Conservation (phyloP, 1,139 yeast species). For the Kodamaea suecica region DNA sequence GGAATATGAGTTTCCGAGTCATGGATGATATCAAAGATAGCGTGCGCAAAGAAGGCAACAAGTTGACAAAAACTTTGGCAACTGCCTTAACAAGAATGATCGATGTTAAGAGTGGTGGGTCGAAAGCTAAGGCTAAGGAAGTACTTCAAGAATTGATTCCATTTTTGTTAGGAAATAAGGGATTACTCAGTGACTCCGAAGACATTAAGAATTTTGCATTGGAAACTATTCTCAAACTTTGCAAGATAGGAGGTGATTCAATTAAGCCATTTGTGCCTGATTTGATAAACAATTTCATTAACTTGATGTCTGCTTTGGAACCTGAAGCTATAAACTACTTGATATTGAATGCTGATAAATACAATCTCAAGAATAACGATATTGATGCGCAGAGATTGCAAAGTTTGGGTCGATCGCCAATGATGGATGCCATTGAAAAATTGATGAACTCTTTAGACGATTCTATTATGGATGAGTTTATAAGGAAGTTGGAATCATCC, state of each 20-base stretch:
- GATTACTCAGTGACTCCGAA: slow-evolving; percentile 80
- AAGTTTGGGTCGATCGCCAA: slow-evolving; percentile 75
- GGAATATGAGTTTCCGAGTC: slow-evolving; percentile 85
- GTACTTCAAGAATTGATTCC: slow-evolving; percentile 69
- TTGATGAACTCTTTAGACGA: slow-evolving; percentile 60
- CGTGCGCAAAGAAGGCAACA: slow-evolving; percentile 78
- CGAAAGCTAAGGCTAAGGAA: slow-evolving; percentile 42
- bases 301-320: slow-evolving; percentile 80
- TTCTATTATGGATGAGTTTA: slow-evolving; percentile 48
- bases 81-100: slow-evolving; percentile 59
- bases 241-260: slow-evolving; percentile 57
- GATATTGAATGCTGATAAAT: slow-evolving; percentile 85
- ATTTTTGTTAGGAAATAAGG: slow-evolving; percentile 73
- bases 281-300: slow-evolving; percentile 65
- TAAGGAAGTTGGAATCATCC: slow-evolving; percentile 45
- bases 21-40: slow-evolving; percentile 95
- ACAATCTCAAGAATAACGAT: slow-evolving; percentile 65
- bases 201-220: slow-evolving; percentile 79
- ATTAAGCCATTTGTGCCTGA: slow-evolving; percentile 68
- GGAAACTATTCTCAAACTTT: slow-evolving; percentile 65
- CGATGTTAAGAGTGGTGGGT: slow-evolving; percentile 33
- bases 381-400: slow-evolving; percentile 78
- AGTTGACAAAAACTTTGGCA: slow-evolving; percentile 65
- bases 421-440: slow-evolving; percentile 83
- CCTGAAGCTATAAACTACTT: slow-evolving; percentile 88